Evolutionary conservation across 2,329 filamentous ascomycete genomes (phyloP).

Genomic region (Fulvia fulva): DNA sequence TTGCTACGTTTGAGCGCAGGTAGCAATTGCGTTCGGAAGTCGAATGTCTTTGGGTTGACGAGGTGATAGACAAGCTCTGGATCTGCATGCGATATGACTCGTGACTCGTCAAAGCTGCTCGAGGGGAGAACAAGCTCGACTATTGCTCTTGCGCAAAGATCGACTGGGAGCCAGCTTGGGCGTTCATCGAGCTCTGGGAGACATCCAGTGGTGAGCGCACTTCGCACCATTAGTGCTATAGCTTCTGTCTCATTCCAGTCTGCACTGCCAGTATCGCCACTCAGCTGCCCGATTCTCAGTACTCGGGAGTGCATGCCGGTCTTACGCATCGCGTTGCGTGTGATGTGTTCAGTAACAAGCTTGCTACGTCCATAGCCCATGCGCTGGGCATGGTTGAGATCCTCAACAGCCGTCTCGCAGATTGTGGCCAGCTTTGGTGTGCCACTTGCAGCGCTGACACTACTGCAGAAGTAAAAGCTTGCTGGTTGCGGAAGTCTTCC

Average conservation of each 20-base stretch:
- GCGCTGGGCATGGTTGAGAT: slow-evolving; percentile 15
- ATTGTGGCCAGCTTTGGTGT: slow-evolving; percentile 23
- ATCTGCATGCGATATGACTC: background rate
- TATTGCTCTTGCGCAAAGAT: slow-evolving; percentile 34
- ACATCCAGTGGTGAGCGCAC: slow-evolving; percentile 35
- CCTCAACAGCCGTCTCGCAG: slow-evolving; percentile 31
- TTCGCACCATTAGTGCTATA: slow-evolving; percentile 41
- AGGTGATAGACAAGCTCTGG: slow-evolving; percentile 34
- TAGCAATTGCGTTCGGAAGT: slow-evolving; percentile 23
- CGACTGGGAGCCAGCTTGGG: slow-evolving; percentile 47
- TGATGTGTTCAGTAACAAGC: slow-evolving; percentile 34
- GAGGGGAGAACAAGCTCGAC: slow-evolving; percentile 9
- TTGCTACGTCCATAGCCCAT: slow-evolving; percentile 41
- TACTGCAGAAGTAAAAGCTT: slow-evolving; percentile 38
- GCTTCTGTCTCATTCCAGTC: slow-evolving; percentile 44
- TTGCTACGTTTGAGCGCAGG: slow-evolving; percentile 18
- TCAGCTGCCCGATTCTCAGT: slow-evolving; percentile 29
- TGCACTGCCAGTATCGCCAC: slow-evolving; percentile 22
- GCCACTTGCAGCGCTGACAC: slow-evolving; percentile 29
- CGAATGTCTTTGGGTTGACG: slow-evolving; percentile 26
- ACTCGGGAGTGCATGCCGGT: slow-evolving; percentile 24
- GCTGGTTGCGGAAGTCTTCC: slow-evolving; percentile 21
- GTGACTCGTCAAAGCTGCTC: background rate
- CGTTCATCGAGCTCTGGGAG: slow-evolving; percentile 38
- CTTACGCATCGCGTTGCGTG: slow-evolving; percentile 29